phyloP scores from a whole-genome alignment of 495 filamentous ascomycete species.

The Oidiodendron maius region DNA sequence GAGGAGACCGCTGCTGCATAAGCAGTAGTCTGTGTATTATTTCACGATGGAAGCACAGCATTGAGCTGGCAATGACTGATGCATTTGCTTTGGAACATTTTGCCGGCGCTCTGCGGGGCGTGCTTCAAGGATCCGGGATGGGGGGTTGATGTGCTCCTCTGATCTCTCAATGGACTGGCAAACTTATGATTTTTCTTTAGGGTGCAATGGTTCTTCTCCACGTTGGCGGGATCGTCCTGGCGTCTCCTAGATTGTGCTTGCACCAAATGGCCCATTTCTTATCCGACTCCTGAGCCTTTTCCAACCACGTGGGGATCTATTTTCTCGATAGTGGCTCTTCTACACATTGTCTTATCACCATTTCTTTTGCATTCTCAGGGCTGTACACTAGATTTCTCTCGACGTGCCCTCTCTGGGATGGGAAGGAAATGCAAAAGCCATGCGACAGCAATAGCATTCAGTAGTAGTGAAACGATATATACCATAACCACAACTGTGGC shows the following conservation, averaged over 20 bases:
- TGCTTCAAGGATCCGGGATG: slow-evolving; percentile 5
- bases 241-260: slow-evolving; percentile 16
- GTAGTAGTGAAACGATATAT: slow-evolving; percentile 6
- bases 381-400: slow-evolving; percentile 29
- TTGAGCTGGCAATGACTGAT: slow-evolving; percentile 10
- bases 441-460: slow-evolving; percentile 19
- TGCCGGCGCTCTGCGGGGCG: slow-evolving; percentile 13
- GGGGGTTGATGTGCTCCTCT: slow-evolving; percentile 14
- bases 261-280: slow-evolving; percentile 14
- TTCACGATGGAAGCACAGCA: slow-evolving; percentile 22
- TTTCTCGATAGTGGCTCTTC: slow-evolving; percentile 26
- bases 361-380: slow-evolving; percentile 27
- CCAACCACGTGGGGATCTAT: slow-evolving; percentile 22
- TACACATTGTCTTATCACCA: slow-evolving; percentile 32
- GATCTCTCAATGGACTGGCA: slow-evolving; percentile 10
- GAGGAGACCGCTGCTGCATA: slow-evolving; percentile 28
- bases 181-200: slow-evolving; percentile 24
- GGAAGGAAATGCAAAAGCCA: slow-evolving; percentile 32
- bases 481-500: no score
- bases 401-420: slow-evolving; percentile 20
- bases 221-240: slow-evolving; percentile 15
- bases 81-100: slow-evolving; percentile 22
- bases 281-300: slow-evolving; percentile 20
- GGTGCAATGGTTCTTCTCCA: slow-evolving; percentile 12
- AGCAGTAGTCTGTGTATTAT: slow-evolving; percentile 21